Conservation (phyloP, 331 rosid genomes). For the Malus hybrid region DNA sequence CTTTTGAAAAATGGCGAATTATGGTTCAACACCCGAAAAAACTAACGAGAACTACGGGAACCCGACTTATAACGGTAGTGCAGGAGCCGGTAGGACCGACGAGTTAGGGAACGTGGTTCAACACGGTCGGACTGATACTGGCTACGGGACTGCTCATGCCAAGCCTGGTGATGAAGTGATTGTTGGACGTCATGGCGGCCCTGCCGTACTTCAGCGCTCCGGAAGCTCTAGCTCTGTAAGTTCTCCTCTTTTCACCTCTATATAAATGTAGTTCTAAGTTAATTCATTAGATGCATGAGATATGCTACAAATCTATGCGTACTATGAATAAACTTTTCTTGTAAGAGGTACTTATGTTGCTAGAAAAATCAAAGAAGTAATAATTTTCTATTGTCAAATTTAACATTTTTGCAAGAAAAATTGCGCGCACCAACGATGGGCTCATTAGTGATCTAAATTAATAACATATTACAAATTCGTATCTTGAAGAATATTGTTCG, state of each 20-base stretch:
- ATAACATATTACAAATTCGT: too few relatives aligned
- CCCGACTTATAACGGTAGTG: background rate
- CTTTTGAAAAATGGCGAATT: too few relatives aligned
- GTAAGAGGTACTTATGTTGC: background rate
- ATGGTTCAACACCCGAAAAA: too few relatives aligned
- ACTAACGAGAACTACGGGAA: background rate
- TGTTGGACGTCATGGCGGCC: background rate
- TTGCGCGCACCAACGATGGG: too few relatives aligned
- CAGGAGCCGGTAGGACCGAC: background rate
- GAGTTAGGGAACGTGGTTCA: background rate
- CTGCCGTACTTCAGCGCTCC: background rate
- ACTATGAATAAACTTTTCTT: background rate
- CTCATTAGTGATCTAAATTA: too few relatives aligned
- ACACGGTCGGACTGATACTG: background rate
- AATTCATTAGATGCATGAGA: too few relatives aligned
- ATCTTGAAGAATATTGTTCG: too few relatives aligned
- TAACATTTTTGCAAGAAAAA: too few relatives aligned
- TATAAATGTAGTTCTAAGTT: background rate
- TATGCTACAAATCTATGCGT: too few relatives aligned
- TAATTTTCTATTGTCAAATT: too few relatives aligned
- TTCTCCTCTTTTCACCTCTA: background rate
- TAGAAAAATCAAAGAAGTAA: background rate
- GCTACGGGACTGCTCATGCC: background rate
- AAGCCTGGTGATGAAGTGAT: background rate
- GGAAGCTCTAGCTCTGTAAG: slow-evolving; percentile 10